These are phyloP conservation scores for Tetrahymena elliotti DNA, from an alignment of 73 alveolate genomes.

Conservation along the genomic window DNA sequence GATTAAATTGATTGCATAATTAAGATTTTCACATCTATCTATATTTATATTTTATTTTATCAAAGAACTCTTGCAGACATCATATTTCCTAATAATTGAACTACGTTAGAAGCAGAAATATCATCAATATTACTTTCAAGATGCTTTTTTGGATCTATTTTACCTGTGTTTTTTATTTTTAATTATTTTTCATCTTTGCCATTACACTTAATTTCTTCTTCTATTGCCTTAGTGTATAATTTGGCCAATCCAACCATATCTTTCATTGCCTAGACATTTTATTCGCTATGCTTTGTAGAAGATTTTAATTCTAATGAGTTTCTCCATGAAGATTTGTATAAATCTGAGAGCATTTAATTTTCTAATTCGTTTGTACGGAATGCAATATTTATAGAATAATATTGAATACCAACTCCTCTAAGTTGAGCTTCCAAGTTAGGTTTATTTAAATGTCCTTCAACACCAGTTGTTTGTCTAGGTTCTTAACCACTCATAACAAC, in stretches of 20 bases:
- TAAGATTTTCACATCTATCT: background rate
- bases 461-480: slow-evolving; percentile 99
- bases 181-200: slow-evolving; percentile 12
- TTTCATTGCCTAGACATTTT: slow-evolving; percentile 56
- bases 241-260: slow-evolving; percentile 32
- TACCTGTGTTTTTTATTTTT: slow-evolving; percentile 14
- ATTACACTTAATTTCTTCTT: slow-evolving; percentile 11
- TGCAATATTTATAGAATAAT: slow-evolving; percentile 94
- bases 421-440: slow-evolving; percentile 80
- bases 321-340: slow-evolving; percentile 95
- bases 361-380: slow-evolving; percentile 98
- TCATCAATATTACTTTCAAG: slow-evolving; percentile 11
- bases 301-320: slow-evolving; percentile 70
- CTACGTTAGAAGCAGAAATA: background rate
- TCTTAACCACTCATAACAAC: slow-evolving; percentile 80
- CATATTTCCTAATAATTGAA: slow-evolving; percentile 6
- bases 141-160: slow-evolving; percentile 33
- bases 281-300: slow-evolving; percentile 48
- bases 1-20: background rate
- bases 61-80: slow-evolving; percentile 3
- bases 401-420: slow-evolving; percentile 92
- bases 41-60: background rate
- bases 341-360: slow-evolving; percentile 95
- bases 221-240: background rate
- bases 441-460: slow-evolving; percentile 91